phyloP scores from a whole-genome alignment of 2,329 filamentous ascomycete species.

The Diaporthe humulicola region DNA sequence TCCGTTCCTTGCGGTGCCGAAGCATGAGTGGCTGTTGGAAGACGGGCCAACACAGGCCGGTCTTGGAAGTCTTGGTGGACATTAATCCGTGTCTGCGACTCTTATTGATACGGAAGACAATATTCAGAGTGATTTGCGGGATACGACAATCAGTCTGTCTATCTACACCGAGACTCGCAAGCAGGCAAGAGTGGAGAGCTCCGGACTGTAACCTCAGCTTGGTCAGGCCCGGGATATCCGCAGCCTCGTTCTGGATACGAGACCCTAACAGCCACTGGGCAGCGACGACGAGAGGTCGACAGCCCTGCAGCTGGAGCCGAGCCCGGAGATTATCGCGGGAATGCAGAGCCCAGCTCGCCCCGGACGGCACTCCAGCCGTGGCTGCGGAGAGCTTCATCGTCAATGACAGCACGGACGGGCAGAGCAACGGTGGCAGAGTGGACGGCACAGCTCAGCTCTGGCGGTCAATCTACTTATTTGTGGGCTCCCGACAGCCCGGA shows the following conservation, averaged over 20 bases:
- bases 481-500: slow-evolving; percentile 27
- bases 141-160: neutral
- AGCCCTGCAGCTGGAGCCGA: slow-evolving; percentile 7
- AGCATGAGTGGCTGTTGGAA: neutral
- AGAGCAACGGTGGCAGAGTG: neutral
- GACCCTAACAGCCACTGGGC: neutral
- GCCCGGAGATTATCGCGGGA: slow-evolving; percentile 21
- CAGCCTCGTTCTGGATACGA: slow-evolving; percentile 29
- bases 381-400: slow-evolving; percentile 11
- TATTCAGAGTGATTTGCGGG: neutral
- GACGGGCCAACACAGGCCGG: neutral
- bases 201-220: neutral
- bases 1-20: neutral
- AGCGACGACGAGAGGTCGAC: neutral
- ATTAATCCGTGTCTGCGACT: neutral
- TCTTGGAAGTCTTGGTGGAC: neutral
- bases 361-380: slow-evolving; percentile 5
- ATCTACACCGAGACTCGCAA: neutral
- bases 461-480: slow-evolving; percentile 8
- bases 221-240: slow-evolving; percentile 5
- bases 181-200: neutral
- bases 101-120: neutral
- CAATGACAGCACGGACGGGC: slow-evolving; percentile 13
- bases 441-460: neutral
- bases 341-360: slow-evolving; percentile 3